Evolutionary conservation across 2,329 filamentous ascomycete species (phyloP), one percentile per base, ranked within the genome.

Genomic region (Trichoderma hamatum): DNA sequence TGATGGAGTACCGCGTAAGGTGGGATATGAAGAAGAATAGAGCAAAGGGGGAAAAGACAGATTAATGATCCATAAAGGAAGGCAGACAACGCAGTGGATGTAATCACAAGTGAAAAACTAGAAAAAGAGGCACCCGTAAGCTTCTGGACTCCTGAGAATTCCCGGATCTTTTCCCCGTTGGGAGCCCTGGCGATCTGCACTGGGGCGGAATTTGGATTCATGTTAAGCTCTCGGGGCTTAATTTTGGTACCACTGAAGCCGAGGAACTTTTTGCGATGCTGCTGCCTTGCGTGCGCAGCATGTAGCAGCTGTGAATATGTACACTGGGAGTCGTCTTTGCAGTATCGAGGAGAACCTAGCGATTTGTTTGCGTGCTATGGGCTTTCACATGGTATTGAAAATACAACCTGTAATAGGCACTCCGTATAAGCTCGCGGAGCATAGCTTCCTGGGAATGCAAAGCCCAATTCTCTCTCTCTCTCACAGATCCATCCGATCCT

Each of bases 131-230:
- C 51, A 39, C 36, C 52, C 49, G 63, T 66, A 56, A 58, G 63
- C 56, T 58, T 66, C 63, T 58, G 36, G 63, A 66, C 52, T 58
- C 28, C 36, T 49, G 63, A 30, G 43, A 58, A 52, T 34, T 66
- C 58, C 63, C 43, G 36, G 63, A 66, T 36, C 43, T 19, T 43
- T 43, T 43, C 14, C 30, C 34, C 16, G 46, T 51, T 28, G 19
- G 54, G 52, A 43, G 54, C 52, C 51, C 51, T 56, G 63, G 63
- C 52, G 63, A 67, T 67, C 63, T 67, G 63, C 63, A 19, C 26
- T 49, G 52, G 26, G 63, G 63, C 63, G 63, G 62, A 46, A 58
- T 54, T 58, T 26, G 30, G 39, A 30, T 66, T 19, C n/a, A 24
- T 9, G 49, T 54, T 43, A 43, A 58, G 63, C 34, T 30, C 13